Evolutionary conservation across 2,329 filamentous ascomycete species (phyloP), one percentile per base, ranked within the genome.

Genomic region (Elsinoe batatas): DNA sequence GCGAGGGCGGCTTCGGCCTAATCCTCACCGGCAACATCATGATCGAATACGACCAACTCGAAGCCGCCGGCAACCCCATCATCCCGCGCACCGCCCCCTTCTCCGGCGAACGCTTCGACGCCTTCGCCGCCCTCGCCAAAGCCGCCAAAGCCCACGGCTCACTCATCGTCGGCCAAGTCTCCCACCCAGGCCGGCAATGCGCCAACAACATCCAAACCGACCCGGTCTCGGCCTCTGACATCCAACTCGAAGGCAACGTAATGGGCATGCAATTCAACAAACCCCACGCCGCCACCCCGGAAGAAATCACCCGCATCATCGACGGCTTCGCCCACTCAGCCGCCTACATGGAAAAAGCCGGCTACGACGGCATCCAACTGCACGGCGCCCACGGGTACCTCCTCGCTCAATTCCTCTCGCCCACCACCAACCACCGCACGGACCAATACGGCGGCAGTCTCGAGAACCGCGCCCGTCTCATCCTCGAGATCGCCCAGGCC

Each of bases 21-120:
- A 79, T 84, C 57, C 65, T 83, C 1, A 82, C 80, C 0, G 82
- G 83, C 42, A 86, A 86, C 66, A 71, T 83, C 58, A 81, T 83
- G 76, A 74, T 85, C 43, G 79, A 83, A 47, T 79, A 77, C 59
- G 79, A 81, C 50, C 75, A 81, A 53, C 68, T 83, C 1, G 79
- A 82, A 60, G 73, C 72, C 4, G 62, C 74, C 2, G 80, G 81
- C 7, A 81, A 83, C 65, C 69, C 71, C 0, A 81, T 86, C 63
- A 79, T 87, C 42, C 78, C 81, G 1, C 69, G 68, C 7, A 73
- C 73, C 5, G 74, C 75, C 5, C 67, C 72, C 0, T 78, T 76
- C 54, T 69, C 72, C 8, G 82, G 81, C 22, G 72, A 78, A 57
- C 73, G 83, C 1, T 85, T 87, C 56, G 75, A 80, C 30, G 74